These are phyloP conservation scores for Cystofilobasidium capitatum DNA, from an alignment of 768 basidiomycete genomes.

Conservation along the genomic window DNA sequence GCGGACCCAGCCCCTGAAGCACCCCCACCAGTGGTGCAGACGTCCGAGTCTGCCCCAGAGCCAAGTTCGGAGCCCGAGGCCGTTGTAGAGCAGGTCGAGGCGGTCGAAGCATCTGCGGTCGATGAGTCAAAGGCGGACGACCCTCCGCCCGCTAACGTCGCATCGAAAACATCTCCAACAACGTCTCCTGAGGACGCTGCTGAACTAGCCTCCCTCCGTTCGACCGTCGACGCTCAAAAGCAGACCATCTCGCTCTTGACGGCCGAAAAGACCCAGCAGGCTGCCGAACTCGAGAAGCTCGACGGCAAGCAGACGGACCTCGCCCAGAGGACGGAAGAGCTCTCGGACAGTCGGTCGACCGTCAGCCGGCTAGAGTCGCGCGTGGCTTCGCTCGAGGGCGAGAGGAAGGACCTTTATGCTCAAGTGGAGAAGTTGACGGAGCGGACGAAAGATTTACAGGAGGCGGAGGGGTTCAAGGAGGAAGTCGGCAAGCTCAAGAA, in stretches of 20 bases:
- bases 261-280: slow-evolving; percentile 57
- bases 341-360: slow-evolving; percentile 14
- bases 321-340: neutral
- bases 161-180: neutral
- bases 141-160: neutral
- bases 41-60: no score
- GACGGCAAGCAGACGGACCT: slow-evolving; percentile 39
- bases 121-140: neutral
- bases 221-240: slow-evolving; percentile 35
- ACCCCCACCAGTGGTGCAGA: no score
- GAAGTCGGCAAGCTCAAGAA: slow-evolving; percentile 15
- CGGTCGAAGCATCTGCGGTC: neutral
- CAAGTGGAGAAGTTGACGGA: slow-evolving; percentile 10
- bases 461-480: slow-evolving; percentile 8
- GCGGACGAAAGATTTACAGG: slow-evolving; percentile 16
- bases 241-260: slow-evolving; percentile 70
- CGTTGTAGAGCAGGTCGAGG: no score
- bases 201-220: neutral
- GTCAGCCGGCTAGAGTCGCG: slow-evolving; percentile 13
- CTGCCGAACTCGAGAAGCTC: slow-evolving; percentile 48
- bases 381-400: slow-evolving; percentile 14
- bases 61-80: no score
- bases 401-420: slow-evolving; percentile 16
- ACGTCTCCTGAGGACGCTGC: neutral
- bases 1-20: neutral